Base-by-base conservation (phyloP, 129 eudicot genomes). In the Erigeron canadensis region DNA sequence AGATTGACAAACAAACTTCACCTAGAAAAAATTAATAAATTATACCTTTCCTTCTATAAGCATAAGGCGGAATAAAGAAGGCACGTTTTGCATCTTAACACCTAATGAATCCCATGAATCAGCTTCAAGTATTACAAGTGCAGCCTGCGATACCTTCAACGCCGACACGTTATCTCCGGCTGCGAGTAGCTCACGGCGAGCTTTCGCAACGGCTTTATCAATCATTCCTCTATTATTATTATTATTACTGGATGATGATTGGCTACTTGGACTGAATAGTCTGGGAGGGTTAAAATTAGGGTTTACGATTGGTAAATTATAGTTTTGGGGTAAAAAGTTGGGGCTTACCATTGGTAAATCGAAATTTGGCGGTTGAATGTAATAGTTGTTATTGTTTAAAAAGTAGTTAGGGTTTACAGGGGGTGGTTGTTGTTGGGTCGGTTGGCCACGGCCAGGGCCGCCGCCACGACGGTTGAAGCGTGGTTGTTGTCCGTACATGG, bases 61-160 rank as follows among this genome's bases (percentile, higher is more conserved):
- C 58, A 82, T 81, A 38, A 90, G 85, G 28, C 78, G 70, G 38
- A 76, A 73, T 28, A 90, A 76, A 12, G 89, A 77, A 2, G 94
- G 95, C 62, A 87, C 85, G 16, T 82, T 84, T 65, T 87, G 95
- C 86, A 90, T 81, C 37, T 79, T 82, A 55, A 90, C 73, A 68
- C 96, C 96, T 64, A 87, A 70, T 13, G 84, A 78, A 38, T 87
- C 96, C 95, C 95, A 90, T 6, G 91, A 87, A 48, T 82, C 88
- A 8, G 82, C 88, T 71, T 90, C 57, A 10, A 87, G 73, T 38
- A 28, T 28, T 23, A 87, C 39, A 72, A 87, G 68, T 1, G 82
- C 91, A 8, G 82, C 72, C 84, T 90, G 90, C 4, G 89, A 83
- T 16, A 90, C 90, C 67, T 87, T 87, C 81, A 86, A 83, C 9